Evolutionary conservation across 345 rosid species (phyloP).

Genomic region (Aquilaria yunnanensis): DNA sequence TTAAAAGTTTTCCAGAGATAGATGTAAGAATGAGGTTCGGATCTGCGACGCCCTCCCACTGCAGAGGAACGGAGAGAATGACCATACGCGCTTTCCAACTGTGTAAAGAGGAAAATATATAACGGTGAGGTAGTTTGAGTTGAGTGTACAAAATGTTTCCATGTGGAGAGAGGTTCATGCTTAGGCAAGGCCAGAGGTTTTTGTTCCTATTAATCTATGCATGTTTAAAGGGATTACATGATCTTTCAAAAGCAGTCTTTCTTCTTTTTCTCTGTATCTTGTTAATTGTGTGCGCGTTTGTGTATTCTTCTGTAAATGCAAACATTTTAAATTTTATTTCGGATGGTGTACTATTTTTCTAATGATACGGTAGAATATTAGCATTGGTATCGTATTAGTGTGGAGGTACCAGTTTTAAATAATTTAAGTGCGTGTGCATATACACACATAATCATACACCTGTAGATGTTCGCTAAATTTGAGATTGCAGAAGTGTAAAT

Average conservation of each 20-base stretch:
- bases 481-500: no score
- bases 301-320: conserved; percentile 3
- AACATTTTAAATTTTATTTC: no score
- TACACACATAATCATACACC: no score
- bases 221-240: conserved; percentile 27
- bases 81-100: conserved; percentile 28
- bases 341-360: no score
- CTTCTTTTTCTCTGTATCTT: conserved; percentile 2
- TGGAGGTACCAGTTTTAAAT: no score
- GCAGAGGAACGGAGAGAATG: conserved; percentile 26
- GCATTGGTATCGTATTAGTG: no score
- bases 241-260: conserved; percentile 16
- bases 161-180: conserved; percentile 52
- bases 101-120: conserved; percentile 49
- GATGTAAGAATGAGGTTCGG: conserved; percentile 35
- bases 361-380: no score
- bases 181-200: conserved; percentile 32
- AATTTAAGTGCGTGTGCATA: no score
- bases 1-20: conserved; percentile 49
- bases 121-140: conserved; percentile 35
- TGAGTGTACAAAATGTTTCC: conserved; percentile 47
- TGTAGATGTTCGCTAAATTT: no score
- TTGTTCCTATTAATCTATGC: conserved; percentile 13
- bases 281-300: neutral
- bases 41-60: conserved; percentile 23